phyloP scores from a whole-genome alignment of 169 alveolate species.

The Eimeria tenella region DNA sequence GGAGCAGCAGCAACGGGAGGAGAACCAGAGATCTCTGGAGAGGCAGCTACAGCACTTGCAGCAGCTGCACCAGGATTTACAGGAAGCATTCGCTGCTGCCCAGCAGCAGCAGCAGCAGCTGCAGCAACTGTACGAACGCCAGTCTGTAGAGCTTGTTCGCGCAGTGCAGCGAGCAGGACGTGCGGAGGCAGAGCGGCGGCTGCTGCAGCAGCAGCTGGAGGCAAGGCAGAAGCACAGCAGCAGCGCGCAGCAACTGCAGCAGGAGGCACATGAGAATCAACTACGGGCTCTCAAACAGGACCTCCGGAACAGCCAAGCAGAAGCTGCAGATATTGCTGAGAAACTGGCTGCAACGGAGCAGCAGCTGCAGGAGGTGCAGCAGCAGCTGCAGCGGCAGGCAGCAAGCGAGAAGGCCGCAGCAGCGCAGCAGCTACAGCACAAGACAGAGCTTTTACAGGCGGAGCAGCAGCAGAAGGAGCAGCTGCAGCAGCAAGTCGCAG shows the following conservation, averaged over 20 bases:
- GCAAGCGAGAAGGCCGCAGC: conserved; percentile 15
- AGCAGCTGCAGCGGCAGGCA: conserved; percentile 65
- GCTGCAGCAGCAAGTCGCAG: conserved; percentile 68
- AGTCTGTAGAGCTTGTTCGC: conserved; percentile 2
- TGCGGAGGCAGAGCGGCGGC: conserved; percentile 55
- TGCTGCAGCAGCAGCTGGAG: conserved; percentile 70
- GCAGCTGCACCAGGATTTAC: conserved; percentile 30
- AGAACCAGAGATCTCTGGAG: conserved; percentile 1
- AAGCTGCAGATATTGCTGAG: conserved; percentile 57
- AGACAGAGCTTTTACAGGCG: conserved; percentile 5
- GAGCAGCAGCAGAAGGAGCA: conserved; percentile 56
- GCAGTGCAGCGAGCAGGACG: conserved; percentile 33
- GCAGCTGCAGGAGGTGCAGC: conserved; percentile 69
- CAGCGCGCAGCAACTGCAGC: conserved; percentile 54
- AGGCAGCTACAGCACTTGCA: conserved; percentile 50
- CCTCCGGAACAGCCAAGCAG: conserved; percentile 58
- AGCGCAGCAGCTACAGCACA: conserved; percentile 62
- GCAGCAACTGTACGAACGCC: conserved; percentile 64
- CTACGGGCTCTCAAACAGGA: conserved; percentile 21
- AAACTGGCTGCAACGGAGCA: neutral
- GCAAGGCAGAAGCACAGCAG: conserved; percentile 51
- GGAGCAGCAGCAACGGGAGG: conserved; percentile 31
- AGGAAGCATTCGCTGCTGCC: conserved; percentile 43
- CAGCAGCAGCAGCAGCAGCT: conserved; percentile 74
- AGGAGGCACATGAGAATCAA: neutral